These are phyloP conservation scores for Tricholoma saponaceum DNA, from an alignment of 768 basidiomycete species.

Conservation along the genomic window DNA sequence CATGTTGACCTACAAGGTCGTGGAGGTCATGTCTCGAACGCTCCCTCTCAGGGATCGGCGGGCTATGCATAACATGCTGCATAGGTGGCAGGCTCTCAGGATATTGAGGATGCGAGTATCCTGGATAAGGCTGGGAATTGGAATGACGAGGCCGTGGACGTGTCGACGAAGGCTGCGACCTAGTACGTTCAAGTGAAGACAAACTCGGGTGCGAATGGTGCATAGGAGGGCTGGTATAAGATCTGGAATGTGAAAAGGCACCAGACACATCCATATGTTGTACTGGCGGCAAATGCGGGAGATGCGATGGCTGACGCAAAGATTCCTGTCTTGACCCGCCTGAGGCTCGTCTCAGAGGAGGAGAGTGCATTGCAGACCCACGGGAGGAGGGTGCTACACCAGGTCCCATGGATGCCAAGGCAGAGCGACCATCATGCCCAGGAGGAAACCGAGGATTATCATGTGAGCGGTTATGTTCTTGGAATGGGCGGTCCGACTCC, in stretches of 20 bases:
- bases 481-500: constrained; percentile 41
- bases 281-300: constrained; percentile 43
- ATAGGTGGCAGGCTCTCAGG: constrained; percentile 40
- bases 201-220: constrained; percentile 37
- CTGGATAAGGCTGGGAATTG: constrained; percentile 32
- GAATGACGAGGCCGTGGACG: constrained; percentile 46
- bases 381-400: constrained; percentile 35
- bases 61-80: constrained; percentile 47
- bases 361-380: constrained; percentile 34
- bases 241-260: constrained; percentile 29
- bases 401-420: constrained; percentile 44
- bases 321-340: constrained; percentile 34
- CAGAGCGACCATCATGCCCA: constrained; percentile 45
- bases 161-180: constrained; percentile 44
- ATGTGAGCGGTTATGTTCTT: constrained; percentile 48
- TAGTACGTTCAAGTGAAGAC: constrained; percentile 39
- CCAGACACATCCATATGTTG: constrained; percentile 32
- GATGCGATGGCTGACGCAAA: constrained; percentile 44
- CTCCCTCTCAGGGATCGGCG: constrained; percentile 42
- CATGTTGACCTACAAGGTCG: constrained; percentile 32
- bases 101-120: constrained; percentile 39
- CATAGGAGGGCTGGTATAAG: constrained; percentile 37
- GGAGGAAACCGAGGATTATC: constrained; percentile 43
- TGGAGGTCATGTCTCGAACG: constrained; percentile 44
- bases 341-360: constrained; percentile 33